These are phyloP conservation scores for Globisporangium heterothallicum DNA, from an alignment of 352 stramenopile genomes.

Conservation along the genomic window DNA sequence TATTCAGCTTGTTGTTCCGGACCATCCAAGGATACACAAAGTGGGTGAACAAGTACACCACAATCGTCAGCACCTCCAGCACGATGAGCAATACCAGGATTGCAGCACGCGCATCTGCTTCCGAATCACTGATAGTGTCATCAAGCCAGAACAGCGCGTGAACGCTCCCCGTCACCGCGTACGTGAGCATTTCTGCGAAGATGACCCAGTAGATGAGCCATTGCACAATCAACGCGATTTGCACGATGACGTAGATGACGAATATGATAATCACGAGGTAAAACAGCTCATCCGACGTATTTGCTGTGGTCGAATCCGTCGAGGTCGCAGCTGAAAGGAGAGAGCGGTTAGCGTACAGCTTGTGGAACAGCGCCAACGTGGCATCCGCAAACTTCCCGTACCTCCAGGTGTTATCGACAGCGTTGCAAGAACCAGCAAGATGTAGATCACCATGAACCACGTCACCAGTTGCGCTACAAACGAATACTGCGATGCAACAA, in stretches of 20 bases:
- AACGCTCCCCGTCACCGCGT: conserved; percentile 39
- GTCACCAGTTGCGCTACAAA: conserved; percentile 29
- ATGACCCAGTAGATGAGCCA: conserved; percentile 86
- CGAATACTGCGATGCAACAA: conserved; percentile 18
- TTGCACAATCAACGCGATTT: conserved; percentile 67
- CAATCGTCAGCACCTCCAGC: conserved; percentile 39
- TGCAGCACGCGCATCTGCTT: conserved; percentile 17
- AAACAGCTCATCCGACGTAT: conserved; percentile 42
- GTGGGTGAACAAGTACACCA: conserved; percentile 55
- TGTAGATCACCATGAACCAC: conserved; percentile 33
- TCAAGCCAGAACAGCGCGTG: conserved; percentile 48
- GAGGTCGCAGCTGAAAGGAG: background rate
- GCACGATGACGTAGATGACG: conserved; percentile 58
- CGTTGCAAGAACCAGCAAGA: conserved; percentile 24
- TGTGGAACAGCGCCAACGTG: too few species aligned
- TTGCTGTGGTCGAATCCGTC: conserved; percentile 11
- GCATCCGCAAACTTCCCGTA: too few species aligned
- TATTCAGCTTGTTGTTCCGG: conserved; percentile 33
- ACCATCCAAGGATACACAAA: conserved; percentile 64
- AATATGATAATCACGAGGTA: conserved; percentile 39
- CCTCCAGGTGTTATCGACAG: conserved; percentile 10
- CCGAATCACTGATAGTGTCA: conserved; percentile 23
- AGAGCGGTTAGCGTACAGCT: too few species aligned
- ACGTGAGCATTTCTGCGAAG: conserved; percentile 52
- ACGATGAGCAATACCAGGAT: conserved; percentile 29